phyloP scores from a whole-genome alignment of 306 rosid species.

The Cucumis melo region DNA sequence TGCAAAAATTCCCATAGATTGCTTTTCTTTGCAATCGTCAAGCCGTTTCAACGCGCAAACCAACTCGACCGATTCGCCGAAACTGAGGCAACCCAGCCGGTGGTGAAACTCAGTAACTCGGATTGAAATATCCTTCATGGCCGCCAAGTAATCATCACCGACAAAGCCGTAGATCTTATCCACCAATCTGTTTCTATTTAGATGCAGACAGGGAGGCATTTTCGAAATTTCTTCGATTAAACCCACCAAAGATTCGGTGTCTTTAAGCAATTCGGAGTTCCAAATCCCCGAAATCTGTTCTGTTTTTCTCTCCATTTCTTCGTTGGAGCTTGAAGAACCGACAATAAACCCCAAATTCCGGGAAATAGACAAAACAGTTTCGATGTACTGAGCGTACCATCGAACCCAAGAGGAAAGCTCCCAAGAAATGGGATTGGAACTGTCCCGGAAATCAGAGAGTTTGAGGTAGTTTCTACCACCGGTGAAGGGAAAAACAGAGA shows the following conservation, averaged over 20 bases:
- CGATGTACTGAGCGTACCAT: constrained; percentile 65
- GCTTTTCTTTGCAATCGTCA: constrained; percentile 37
- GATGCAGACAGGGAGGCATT: constrained; percentile 19
- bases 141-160: constrained; percentile 27
- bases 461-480: constrained; percentile 92
- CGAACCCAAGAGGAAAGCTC: constrained; percentile 74
- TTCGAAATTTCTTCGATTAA: constrained; percentile 31
- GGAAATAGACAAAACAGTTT: constrained; percentile 31
- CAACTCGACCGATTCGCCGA: constrained; percentile 59
- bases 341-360: constrained; percentile 44
- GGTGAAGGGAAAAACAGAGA: constrained; percentile 46
- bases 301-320: constrained; percentile 12
- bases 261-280: constrained; percentile 29
- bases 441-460: constrained; percentile 71
- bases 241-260: constrained; percentile 38
- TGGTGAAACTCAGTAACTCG: constrained; percentile 39
- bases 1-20: neutral
- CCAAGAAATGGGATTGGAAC: constrained; percentile 32
- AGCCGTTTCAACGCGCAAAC: constrained; percentile 42
- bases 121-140: constrained; percentile 15
- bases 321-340: constrained; percentile 5
- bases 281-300: constrained; percentile 32
- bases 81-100: constrained; percentile 39
- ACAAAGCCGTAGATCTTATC: constrained; percentile 31
- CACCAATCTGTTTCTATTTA: constrained; percentile 27